Evolutionary conservation across 176 grass and related monocot genomes (phyloP).

Genomic region (Melocanna baccifera): DNA sequence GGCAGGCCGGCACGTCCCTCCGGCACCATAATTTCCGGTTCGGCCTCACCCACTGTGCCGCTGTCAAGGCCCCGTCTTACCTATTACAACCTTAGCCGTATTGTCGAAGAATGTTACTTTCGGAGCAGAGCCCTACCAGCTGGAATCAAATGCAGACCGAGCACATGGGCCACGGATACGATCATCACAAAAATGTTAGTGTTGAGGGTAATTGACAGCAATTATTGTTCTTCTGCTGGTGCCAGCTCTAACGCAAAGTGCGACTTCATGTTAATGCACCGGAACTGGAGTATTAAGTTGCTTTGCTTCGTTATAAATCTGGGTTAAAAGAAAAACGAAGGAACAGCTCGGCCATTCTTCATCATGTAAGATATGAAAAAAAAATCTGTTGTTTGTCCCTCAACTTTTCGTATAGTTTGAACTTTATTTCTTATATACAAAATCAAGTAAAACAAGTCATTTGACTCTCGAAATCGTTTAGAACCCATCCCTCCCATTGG

Average conservation of each 20-base stretch:
- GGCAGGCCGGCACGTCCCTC: neutral
- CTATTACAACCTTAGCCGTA: neutral
- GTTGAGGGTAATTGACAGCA: neutral
- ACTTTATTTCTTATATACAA: too few relatives aligned
- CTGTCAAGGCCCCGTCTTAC: neutral
- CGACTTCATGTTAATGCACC: too few relatives aligned
- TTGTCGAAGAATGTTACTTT: neutral
- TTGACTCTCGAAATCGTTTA: too few relatives aligned
- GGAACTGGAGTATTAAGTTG: too few relatives aligned
- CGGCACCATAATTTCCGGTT: neutral
- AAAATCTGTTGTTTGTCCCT: too few relatives aligned
- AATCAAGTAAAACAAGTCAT: too few relatives aligned
- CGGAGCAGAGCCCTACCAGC: neutral
- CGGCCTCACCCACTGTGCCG: neutral
- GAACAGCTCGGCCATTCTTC: neutral
- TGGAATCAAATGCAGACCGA: neutral
- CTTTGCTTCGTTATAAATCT: too few relatives aligned
- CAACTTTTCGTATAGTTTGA: too few relatives aligned
- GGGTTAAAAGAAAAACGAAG: too few relatives aligned
- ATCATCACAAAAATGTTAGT: neutral
- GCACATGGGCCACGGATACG: neutral
- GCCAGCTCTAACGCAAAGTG: too few relatives aligned
- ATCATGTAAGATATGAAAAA: neutral
- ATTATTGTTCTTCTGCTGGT: neutral
- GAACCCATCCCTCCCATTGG: too few relatives aligned